Base-by-base conservation (phyloP, 1,139 yeast genomes). In the Blastobotrys malaysiensis region DNA sequence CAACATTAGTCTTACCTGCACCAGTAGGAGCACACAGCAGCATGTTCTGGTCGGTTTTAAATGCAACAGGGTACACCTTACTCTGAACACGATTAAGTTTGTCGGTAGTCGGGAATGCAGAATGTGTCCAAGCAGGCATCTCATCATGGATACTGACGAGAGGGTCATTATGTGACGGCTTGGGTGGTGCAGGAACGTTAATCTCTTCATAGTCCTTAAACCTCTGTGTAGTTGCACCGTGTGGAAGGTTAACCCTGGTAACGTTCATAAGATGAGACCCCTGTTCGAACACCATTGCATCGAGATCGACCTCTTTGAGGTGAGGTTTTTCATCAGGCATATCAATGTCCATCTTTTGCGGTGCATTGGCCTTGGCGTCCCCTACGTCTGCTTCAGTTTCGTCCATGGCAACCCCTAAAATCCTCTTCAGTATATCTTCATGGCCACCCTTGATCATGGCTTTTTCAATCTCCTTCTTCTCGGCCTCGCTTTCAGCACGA, bases 1-100 rank as follows among this genome's bases (percentile, higher is more conserved):
- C 99, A 36, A 91, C 96, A 69, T 93, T 93, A 13, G 99, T 93
- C 68, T 93, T 93, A 73, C 99, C 99, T 2, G 97, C 97, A 72
- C 99, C 99, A 0, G 99, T 93, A 2, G 99, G 99, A 0, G 99
- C 98, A 78, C 98, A 91, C 61, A 93, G 74, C 19, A 93, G 73
- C 50, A 93, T 68, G 62, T 91, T 93, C 16, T 79, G 79, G 64
- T 88, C 95, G 1, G 80, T 71, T 9, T 78, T 69, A 63, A 91
- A 88, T 0, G 96, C 97, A 43, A 74, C 70, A 1, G 96, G 95
- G 61, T 73, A 89, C 0, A 91, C 90, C 60, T 80, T 81, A 1
- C 96, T 87, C 69, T 95, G 99, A 20, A 93, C 82, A 50, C 88
- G 74, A 67, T 95, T 95, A 60, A 95, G 78, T 1, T 84, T 73